Base-by-base conservation (phyloP, 495 filamentous ascomycete genomes). In the Aspergillus kassunensis region DNA sequence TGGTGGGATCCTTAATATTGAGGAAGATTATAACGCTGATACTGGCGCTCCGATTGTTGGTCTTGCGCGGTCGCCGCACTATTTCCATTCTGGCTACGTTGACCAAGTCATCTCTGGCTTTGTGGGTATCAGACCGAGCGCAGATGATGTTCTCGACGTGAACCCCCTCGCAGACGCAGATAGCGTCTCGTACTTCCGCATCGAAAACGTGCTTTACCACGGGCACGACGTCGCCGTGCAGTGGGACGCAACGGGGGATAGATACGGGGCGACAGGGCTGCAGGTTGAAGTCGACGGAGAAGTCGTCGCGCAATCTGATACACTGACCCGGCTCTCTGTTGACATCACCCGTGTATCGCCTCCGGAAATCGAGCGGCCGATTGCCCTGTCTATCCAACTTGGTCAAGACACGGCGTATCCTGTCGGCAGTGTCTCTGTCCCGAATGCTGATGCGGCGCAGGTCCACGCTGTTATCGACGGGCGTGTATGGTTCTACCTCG, bases 31-130 rank as follows among this genome's bases (percentile, higher is more conserved):
- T 34, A 50, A 68, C 34, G 44, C 62, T 4, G 60, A 60, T 24
- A 57, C 60, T 13, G 60, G 60, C 3, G 30, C 31, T n/a, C 60
- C 60, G 1, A 62, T 62, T 21, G 56, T 59, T 11, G 60, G 60
- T 6, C 56, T 59, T 1, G 47, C 54, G 6, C 58, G 62, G 7
- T 61, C 57, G 12, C 60, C 62, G 11, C 62, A 68, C 46, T 68
- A 68, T 49, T 65, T 65, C 55, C 65, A 68, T 49, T 68, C 65
- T 15, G 61, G 62, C 21, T 68, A 56, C 31, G 44, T 62, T 23
- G 65, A 68, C 20, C 56, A 59, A 13, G 54, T 65, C 42, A 49
- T 68, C 11, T 49, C 62, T 0, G 62, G 65, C 6, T 54, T 65
- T 20, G 58, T 68, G 0, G 65, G 62, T 7, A 53, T 68, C 21